phyloP scores from a whole-genome alignment of 2,329 filamentous ascomycete genomes.

The Orbilia oligospora region DNA sequence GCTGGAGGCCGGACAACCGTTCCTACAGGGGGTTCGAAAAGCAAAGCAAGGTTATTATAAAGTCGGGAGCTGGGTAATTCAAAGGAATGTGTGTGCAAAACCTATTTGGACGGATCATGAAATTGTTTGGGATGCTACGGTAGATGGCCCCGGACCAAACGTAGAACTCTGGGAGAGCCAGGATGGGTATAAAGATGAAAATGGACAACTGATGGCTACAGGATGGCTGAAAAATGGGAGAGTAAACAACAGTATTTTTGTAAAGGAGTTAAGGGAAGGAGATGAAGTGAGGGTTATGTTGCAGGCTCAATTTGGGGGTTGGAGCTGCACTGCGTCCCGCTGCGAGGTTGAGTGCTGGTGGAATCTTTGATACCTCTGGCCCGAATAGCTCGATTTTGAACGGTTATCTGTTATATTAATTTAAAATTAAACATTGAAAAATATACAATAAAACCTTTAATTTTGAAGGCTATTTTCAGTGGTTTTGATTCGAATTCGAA shows the following conservation, averaged over 20 bases:
- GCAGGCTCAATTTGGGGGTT: constrained; percentile 27
- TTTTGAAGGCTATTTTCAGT: no score
- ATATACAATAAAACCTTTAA: no score
- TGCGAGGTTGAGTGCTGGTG: constrained; percentile 43
- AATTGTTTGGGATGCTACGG: constrained; percentile 28
- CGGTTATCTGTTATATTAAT: no score
- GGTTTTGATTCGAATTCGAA: no score
- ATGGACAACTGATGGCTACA: not conserved
- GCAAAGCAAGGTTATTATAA: constrained; percentile 7
- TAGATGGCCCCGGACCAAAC: constrained; percentile 13
- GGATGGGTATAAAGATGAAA: constrained; percentile 5
- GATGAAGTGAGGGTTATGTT: constrained; percentile 54
- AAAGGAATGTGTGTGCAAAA: constrained; percentile 27
- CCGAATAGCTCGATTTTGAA: no score
- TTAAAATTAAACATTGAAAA: no score
- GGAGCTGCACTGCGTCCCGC: not conserved
- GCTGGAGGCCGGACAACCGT: not conserved
- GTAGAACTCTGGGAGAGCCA: not conserved
- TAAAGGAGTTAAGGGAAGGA: constrained; percentile 32
- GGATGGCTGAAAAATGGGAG: constrained; percentile 13
- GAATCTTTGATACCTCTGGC: not conserved
- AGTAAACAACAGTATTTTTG: constrained; percentile 32
- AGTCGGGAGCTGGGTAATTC: constrained; percentile 23
- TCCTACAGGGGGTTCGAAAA: not conserved
- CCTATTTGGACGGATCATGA: constrained; percentile 18